Evolutionary conservation across 2,329 filamentous ascomycete genomes (phyloP).

Genomic region (Talaromyces piceae): DNA sequence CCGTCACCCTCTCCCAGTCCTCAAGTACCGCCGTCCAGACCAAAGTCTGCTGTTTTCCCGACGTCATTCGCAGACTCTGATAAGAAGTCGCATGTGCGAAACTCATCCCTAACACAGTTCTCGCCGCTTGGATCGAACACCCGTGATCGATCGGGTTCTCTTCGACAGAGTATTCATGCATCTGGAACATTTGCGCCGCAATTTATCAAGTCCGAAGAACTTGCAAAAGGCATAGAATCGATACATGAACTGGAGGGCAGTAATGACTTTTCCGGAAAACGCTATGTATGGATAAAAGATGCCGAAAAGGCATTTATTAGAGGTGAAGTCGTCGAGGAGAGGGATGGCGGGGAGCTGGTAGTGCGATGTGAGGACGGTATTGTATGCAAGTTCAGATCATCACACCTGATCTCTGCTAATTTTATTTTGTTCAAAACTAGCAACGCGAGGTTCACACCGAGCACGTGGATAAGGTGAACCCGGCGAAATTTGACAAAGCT

Average conservation of each 20-base stretch:
- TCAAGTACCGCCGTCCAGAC: slow-evolving; percentile 40
- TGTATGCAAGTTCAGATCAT: slow-evolving; percentile 46
- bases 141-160: slow-evolving; percentile 54
- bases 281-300: slow-evolving; percentile 96
- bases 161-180: slow-evolving; percentile 52
- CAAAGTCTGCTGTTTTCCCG: slow-evolving; percentile 68
- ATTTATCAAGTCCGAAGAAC: slow-evolving; percentile 85
- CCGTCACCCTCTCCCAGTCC: slow-evolving; percentile 59
- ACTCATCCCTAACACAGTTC: slow-evolving; percentile 60
- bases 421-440: slow-evolving; percentile 38
- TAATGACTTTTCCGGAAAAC: slow-evolving; percentile 96
- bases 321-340: slow-evolving; percentile 83
- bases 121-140: slow-evolving; percentile 36
- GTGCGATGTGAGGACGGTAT: slow-evolving; percentile 92
- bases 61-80: slow-evolving; percentile 43
- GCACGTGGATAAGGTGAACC: slow-evolving; percentile 96
- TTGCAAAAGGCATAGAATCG: slow-evolving; percentile 50
- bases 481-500: slow-evolving; percentile 98
- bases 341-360: slow-evolving; percentile 59
- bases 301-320: slow-evolving; percentile 80
- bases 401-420: slow-evolving; percentile 13
- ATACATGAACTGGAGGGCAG: slow-evolving; percentile 80
- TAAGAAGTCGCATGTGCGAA: slow-evolving; percentile 54
- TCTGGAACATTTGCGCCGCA: slow-evolving; percentile 88
- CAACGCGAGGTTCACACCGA: slow-evolving; percentile 82